Base-by-base conservation (phyloP, 345 rosid species). In the Euphorbia pulcherrima region DNA sequence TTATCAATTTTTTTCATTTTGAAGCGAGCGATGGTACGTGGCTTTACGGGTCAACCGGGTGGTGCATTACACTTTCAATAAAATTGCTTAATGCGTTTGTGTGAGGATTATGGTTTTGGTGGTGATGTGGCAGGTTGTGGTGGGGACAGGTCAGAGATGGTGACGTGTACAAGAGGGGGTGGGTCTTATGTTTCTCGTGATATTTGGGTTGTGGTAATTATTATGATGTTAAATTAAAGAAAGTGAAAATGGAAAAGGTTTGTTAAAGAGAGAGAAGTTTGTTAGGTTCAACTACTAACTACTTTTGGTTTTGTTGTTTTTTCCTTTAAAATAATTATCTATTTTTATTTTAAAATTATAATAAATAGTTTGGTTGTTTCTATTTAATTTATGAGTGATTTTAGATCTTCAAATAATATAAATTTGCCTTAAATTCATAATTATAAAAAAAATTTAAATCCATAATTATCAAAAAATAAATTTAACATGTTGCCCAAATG, bases 261-360 rank as follows among this genome's bases (percentile, higher is more conserved):
- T 0, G 18, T 39, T 29, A 58, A n/a, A 20, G 30, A 18, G 17
- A 13, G 17, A 21, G 1, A 17, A 47, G 24, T 59, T 65, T 72
- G 79, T 69, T 78, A 53, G 70, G 80, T 71, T 73, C 53, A 78
- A 62, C 78, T 23, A 59, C 75, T 67, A 62, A 67, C 72, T 46
- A 65, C 52, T 28, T 65, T 67, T 61, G 39, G 26, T 63, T 63
- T 35, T 63, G 27, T 44, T 63, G 39, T 24, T 62, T 62, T 16
- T 39, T 21, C 12, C n/a, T 23, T 9, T 62, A 39, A 4, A 8
- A 14, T 5, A 56, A 10, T 44, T 7, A 33, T 33, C 37, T 33
- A 7, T 33, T 33, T 33, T 33, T 33, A 33, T 33, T 33, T n/a
- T 33, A 33, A 33, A 33, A 33, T 33, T 2, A 7, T 2, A 33